Base-by-base conservation (phyloP, 176 grass and related monocot species). In the Triticum aestivum region DNA sequence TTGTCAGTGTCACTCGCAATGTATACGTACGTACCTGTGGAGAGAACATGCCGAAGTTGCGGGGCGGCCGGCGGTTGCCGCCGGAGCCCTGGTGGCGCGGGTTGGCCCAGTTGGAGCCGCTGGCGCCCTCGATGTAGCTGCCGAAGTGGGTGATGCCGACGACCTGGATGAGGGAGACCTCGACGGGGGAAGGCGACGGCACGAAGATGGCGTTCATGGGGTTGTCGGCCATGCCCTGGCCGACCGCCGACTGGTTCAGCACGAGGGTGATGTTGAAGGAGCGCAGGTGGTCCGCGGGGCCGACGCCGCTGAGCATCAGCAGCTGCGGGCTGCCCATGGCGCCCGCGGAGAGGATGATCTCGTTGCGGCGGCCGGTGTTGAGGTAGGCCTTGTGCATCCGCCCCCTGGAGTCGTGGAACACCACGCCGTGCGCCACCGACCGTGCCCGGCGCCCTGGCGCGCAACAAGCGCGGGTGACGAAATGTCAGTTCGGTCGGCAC, bases 241-340 rank as follows among this genome's bases (percentile, higher is more conserved):
- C 93, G n/a, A 98, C 87, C 33, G 72, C 83, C 9, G 89, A 62
- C 59, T 95, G 85, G 74, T 93, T 59, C 39, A 89, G 65, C 23
- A 91, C 86, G 70, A 95, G 85, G 5, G 73, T 88, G 84, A 98
- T 98, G 91, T 90, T 85, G 30, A 93, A 83, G 9, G 85, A 88
- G 52, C 39, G 37, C 33, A 98, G 95, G 76, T 95, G 91, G 38
- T 82, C 86, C 2, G 73, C 88, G 29, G 91, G 93, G 18, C 93
- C 95, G 51, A 98, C 78, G 21, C 95, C 93, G 64, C 93, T 98
- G 79, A 98, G 71, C 93, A 98, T 98, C 65, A 98, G 92, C 66
- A 98, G 79, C 70, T 98, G 93, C 7, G 93, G 93, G 80, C 95
- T 98, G 23, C 93, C 93, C 68, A 98, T 11, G 62, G 93, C 95